Conservation (phyloP, 2,329 filamentous ascomycete species). For the Botrytis cinerea region DNA sequence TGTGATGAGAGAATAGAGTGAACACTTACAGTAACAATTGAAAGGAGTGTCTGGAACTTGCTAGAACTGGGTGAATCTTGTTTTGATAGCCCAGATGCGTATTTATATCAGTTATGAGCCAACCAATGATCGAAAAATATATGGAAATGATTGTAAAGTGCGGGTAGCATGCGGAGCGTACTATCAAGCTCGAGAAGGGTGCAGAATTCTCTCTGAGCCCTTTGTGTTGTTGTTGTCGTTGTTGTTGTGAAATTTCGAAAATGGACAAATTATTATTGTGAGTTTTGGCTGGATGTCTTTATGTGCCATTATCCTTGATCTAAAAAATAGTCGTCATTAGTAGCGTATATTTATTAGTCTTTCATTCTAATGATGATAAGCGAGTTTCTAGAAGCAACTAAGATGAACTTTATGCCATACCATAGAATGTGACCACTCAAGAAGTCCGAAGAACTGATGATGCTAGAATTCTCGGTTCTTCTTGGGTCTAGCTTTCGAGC, state of each 20-base stretch:
- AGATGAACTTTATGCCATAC: neutral
- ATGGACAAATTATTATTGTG: neutral
- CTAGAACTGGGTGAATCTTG: neutral
- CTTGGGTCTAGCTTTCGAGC: neutral
- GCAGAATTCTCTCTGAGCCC: neutral
- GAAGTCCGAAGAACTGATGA: neutral
- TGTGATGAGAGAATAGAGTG: neutral
- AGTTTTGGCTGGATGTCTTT: neutral
- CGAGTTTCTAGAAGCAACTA: neutral
- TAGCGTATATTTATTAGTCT: neutral
- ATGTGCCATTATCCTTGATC: neutral
- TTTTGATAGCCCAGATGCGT: neutral
- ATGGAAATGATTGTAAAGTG: neutral
- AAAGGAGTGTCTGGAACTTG: neutral
- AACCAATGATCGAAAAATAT: neutral
- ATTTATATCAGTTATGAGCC: neutral
- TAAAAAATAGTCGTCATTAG: neutral
- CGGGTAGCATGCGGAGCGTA: neutral
- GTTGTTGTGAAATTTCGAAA: neutral
- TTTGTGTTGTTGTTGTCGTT: neutral
- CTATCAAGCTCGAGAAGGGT: neutral
- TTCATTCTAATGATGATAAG: neutral
- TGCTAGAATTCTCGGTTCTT: neutral
- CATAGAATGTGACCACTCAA: neutral
- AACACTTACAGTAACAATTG: neutral